These are phyloP conservation scores for Coemansia sp. DNA, from an alignment of 192 early-diverging fungal species.

Conservation along the genomic window DNA sequence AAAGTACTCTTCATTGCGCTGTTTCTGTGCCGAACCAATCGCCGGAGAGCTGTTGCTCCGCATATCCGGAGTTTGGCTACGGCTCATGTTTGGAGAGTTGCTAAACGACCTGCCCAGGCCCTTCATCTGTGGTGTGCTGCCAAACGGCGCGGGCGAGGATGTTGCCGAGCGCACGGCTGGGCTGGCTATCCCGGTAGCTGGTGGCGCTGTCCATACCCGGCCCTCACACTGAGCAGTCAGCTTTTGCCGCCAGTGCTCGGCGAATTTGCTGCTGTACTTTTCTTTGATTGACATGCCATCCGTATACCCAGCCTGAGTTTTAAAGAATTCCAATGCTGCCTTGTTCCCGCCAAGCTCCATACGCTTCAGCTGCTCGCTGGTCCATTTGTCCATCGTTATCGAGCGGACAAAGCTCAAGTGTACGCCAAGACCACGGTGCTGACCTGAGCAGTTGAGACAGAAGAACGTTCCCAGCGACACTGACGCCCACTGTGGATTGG, in stretches of 20 bases:
- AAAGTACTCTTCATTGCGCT: conserved; percentile 80
- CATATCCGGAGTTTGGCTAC: conserved; percentile 35
- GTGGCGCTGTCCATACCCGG: conserved; percentile 47
- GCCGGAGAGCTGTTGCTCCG: conserved; percentile 7
- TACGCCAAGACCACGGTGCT: conserved; percentile 82
- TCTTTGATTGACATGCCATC: conserved; percentile 75
- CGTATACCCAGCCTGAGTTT: conserved; percentile 72
- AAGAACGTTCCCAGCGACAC: conserved; percentile 95
- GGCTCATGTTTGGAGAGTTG: conserved; percentile 20
- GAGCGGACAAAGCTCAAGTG: conserved; percentile 96
- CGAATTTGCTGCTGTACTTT: conserved; percentile 88
- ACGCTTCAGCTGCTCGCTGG: conserved; percentile 88
- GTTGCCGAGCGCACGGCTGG: conserved; percentile 23
- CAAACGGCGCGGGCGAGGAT: conserved; percentile 26
- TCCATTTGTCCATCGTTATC: conserved; percentile 98
- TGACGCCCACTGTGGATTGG: conserved; percentile 86
- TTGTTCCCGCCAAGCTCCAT: conserved; percentile 93
- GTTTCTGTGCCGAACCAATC: conserved; percentile 52
- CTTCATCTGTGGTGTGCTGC: conserved; percentile 54
- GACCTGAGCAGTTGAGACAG: conserved; percentile 91
- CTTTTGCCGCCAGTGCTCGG: conserved; percentile 85
- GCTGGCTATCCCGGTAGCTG: conserved; percentile 17
- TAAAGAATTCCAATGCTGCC: conserved; percentile 84
- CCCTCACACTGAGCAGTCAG: conserved; percentile 74
- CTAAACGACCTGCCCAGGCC: conserved; percentile 16